Evolutionary conservation across 805 yeast species (phyloP), one percentile per base, ranked within the genome.

Genomic region (Lipomyces spencermartinsiae): DNA sequence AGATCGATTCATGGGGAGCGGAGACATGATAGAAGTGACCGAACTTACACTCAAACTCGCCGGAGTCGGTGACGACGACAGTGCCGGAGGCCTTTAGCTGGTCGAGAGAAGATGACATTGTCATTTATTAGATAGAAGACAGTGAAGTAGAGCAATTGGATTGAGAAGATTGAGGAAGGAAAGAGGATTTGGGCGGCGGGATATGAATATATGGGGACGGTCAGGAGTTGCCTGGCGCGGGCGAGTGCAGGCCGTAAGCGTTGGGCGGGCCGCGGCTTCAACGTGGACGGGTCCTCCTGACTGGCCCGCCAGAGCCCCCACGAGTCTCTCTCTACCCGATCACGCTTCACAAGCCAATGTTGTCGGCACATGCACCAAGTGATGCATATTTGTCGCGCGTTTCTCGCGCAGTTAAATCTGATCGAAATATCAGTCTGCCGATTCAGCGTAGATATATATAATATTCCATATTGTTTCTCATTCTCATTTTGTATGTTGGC

Each of bases 11-110:
- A 51, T n/a, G 8, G 31, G 14, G 51, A 12, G 12, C 59, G 10
- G 4, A 16, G 22, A 25, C 19, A 25, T 29, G 22, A 53, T 29
- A 19, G n/a, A 7, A 0, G 31, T 12, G 34, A 10, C 33, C 2
- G 37, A 34, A 80, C 83, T 66, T 76, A 80, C 83, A 89, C 82
- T 92, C 98, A 80, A 95, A 95, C 82, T 95, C 99, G 84, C 99
- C 99, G 71, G 98, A 93, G 85, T 95, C 99, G 74, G 99, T 92
- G 79, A 95, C 99, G 78, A 95, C 97, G 74, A 87, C 90, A 75
- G 99, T 95, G 76, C 98, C 98, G 67, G 97, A 80, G 73, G 96
- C 93, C 82, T 94, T 95, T 79, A 95, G 89, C 83, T 90, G 93
- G 80, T 90, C 98, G 78, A 95, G 85, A 65, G 98, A 90, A 83